These are phyloP conservation scores for Coemansia sp. DNA, from an alignment of 192 early-diverging fungal species.

Conservation along the genomic window DNA sequence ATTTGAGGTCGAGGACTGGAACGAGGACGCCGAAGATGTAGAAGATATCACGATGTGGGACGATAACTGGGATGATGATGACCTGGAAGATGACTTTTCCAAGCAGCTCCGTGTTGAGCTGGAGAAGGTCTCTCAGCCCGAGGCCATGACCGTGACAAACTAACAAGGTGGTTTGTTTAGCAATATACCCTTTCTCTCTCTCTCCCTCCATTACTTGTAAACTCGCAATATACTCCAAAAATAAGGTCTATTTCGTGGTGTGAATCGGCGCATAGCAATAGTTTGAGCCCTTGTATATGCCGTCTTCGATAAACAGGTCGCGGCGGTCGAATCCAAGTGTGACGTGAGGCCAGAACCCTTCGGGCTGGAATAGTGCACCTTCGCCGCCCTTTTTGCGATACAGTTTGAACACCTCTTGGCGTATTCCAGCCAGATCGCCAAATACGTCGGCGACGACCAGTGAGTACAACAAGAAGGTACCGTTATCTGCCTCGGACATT, in stretches of 20 bases:
- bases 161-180: slow-evolving; percentile 11
- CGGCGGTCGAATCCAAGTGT: slow-evolving; percentile 68
- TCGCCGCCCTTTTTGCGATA: slow-evolving; percentile 69
- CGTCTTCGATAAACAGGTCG: slow-evolving; percentile 70
- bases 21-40: slow-evolving; percentile 75
- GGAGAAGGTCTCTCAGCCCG: slow-evolving; percentile 37
- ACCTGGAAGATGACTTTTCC: slow-evolving; percentile 91
- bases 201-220: slow-evolving; percentile 6
- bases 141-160: slow-evolving; percentile 43
- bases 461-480: slow-evolving; percentile 37
- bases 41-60: slow-evolving; percentile 74
- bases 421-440: slow-evolving; percentile 56
- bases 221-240: background rate
- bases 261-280: slow-evolving; percentile 66
- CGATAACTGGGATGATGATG: slow-evolving; percentile 93
- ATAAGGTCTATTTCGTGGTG: background rate
- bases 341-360: slow-evolving; percentile 69
- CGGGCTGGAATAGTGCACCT: slow-evolving; percentile 69
- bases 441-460: slow-evolving; percentile 57
- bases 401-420: slow-evolving; percentile 61
- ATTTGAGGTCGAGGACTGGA: slow-evolving; percentile 88
- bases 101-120: slow-evolving; percentile 70
- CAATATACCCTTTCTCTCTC: background rate
- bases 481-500: slow-evolving; percentile 13
- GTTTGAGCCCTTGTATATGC: slow-evolving; percentile 72